A percentile compares a stretch with the other conserved stretches of the same genome.
These are phyloP conservation scores for Centaurea solstitialis DNA, from an alignment of 129 eudicot genomes.

Conservation along the genomic window DNA sequence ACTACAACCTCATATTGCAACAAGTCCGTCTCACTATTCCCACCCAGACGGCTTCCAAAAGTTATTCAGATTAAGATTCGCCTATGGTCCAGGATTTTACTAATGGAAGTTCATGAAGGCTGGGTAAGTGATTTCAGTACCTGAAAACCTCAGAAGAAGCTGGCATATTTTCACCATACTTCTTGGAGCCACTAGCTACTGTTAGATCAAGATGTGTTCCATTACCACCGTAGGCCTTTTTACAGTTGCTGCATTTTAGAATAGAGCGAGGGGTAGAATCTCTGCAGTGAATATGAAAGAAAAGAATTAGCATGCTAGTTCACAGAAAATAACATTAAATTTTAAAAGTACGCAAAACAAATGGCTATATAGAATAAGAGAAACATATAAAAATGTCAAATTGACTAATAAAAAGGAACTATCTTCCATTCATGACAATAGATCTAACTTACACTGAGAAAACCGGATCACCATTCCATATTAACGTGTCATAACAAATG, in stretches of 20 bases:
- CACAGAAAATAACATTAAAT: neutral
- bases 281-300: conserved; percentile 35
- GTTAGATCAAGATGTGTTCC: conserved; percentile 77
- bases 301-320: neutral
- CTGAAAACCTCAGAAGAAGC: conserved; percentile 89
- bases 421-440: neutral
- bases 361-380: neutral
- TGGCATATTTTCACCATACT: conserved; percentile 61
- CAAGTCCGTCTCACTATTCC: neutral
- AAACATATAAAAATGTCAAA: neutral
- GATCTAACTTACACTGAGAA: conserved; percentile 67
- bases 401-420: neutral
- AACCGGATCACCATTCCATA: conserved; percentile 46
- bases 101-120: neutral
- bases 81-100: neutral
- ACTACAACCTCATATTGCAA: neutral
- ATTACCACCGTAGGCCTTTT: conserved; percentile 63
- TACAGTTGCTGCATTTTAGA: conserved; percentile 61
- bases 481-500: conserved; percentile 61
- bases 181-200: conserved; percentile 64
- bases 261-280: conserved; percentile 46
- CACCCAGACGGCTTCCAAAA: neutral
- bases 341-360: neutral
- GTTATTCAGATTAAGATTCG: neutral
- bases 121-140: conserved; percentile 28